Evolutionary conservation across 345 rosid genomes (phyloP), one percentile per base, ranked within the genome.

Genomic region (Eucalyptus shirleyi): DNA sequence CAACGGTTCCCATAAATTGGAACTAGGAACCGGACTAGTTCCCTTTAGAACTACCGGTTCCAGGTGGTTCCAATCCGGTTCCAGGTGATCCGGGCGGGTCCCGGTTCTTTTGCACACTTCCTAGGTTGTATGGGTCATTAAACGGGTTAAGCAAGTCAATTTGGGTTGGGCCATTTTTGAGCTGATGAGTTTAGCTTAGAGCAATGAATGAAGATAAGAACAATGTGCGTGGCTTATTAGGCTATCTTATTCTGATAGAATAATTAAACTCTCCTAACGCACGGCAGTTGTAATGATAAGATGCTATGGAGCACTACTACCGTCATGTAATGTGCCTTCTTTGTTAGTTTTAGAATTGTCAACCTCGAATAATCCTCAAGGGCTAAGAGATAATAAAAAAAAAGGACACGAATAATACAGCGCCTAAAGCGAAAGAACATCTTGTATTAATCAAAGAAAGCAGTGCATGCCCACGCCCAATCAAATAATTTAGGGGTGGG

Each of bases 51-150:
- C 51, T 3, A 15, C 7, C 51, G 3, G 18, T 50, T 15, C 51
- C 6, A 5, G 17, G 17, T 0, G 17, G 51, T 49, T 50, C 50
- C 3, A 14, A 5, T 50, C 6, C 2, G 50, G 17, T 50, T 50
- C 6, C 17, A 1, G 2, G 51, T 14, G 6, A 1, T 50, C 6
- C 3, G 7, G 17, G 51, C 0, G 51, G 18, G 17, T 50, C 1
- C 3, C 3, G 1, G 51, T 50, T 50, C 3, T 50, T 50, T 50
- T 50, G 18, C 7, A 50, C 18, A 50, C 7, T 2, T 2, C 18
- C 51, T 0, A 50, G 2, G 16, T 60, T 12, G 67, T 23, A 60
- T 60, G 32, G 15, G 7, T 60, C 32, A 12, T 53, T 53, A 12
- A 60, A 28, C 2, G 17, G 16, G 30, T 60, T 26, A 60, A 60